phyloP scores from a whole-genome alignment of 257 asterid genomes.

The Scutellaria galericulata region DNA sequence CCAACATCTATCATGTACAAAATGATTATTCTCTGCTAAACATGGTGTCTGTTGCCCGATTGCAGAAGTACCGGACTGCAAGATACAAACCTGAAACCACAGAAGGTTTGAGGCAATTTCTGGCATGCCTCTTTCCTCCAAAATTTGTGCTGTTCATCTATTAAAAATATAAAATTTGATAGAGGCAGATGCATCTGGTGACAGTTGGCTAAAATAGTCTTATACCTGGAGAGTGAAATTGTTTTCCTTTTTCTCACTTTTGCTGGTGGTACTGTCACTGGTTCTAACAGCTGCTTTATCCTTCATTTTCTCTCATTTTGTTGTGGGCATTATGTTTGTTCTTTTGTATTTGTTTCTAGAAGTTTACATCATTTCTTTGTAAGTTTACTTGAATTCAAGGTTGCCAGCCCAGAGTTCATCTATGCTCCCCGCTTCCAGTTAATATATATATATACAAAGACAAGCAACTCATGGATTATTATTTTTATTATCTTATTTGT shows the following conservation, averaged over 20 bases:
- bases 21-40: conserved; percentile 32
- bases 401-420: neutral
- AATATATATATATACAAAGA: neutral
- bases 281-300: neutral
- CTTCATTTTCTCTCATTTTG: neutral
- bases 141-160: conserved; percentile 11
- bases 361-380: neutral
- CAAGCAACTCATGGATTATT: neutral
- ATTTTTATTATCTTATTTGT: neutral
- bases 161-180: conserved; percentile 11
- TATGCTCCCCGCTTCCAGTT: conserved; percentile 10
- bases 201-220: neutral
- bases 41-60: conserved; percentile 30
- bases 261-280: conserved; percentile 8
- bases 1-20: conserved; percentile 23
- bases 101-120: conserved; percentile 56
- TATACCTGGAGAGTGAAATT: conserved; percentile 10
- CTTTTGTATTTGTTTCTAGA: neutral
- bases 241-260: conserved; percentile 18
- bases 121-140: conserved; percentile 1
- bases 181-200: conserved; percentile 21
- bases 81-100: conserved; percentile 79
- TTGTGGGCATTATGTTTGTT: neutral
- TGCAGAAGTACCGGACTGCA: conserved; percentile 92
- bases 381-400: too few species aligned